Conservation (phyloP, 148 eudicot species). For the Amaranthus cruentus region DNA sequence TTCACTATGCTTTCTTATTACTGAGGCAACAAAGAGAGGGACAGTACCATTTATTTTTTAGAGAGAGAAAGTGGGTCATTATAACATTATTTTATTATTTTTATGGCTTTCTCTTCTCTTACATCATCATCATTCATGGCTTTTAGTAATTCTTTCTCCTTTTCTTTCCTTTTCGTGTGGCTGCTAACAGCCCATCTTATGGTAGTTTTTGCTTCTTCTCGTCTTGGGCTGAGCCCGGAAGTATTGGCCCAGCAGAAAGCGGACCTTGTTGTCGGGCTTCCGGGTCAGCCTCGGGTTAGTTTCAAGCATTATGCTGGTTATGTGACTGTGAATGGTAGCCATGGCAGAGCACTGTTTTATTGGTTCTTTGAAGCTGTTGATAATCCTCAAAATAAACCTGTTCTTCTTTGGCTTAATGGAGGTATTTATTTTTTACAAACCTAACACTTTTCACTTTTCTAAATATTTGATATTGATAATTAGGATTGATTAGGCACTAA, state of each 20-base stretch:
- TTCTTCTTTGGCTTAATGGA: constrained; percentile 92
- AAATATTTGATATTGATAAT: not conserved
- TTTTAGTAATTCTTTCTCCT: not conserved
- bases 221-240: constrained; percentile 17
- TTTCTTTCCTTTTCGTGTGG: not conserved
- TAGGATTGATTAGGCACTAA: not conserved
- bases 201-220: not conserved
- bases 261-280: constrained; percentile 53
- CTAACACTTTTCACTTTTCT: not conserved
- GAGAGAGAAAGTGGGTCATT: not conserved
- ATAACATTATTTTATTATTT: not conserved
- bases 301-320: constrained; percentile 84
- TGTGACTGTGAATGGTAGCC: constrained; percentile 70
- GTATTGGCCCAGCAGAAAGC: constrained; percentile 40
- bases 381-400: constrained; percentile 48
- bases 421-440: constrained; percentile 34
- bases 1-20: too few species aligned
- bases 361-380: constrained; percentile 83
- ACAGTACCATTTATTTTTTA: not conserved
- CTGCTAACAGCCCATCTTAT: not conserved
- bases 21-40: not conserved
- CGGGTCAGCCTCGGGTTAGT: constrained; percentile 74
- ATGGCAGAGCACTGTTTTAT: constrained; percentile 89
- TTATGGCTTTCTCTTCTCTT: constrained; percentile 10
- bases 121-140: not conserved